phyloP scores from a whole-genome alignment of 2,329 filamentous ascomycete species.

The Calonectria naviculata region DNA sequence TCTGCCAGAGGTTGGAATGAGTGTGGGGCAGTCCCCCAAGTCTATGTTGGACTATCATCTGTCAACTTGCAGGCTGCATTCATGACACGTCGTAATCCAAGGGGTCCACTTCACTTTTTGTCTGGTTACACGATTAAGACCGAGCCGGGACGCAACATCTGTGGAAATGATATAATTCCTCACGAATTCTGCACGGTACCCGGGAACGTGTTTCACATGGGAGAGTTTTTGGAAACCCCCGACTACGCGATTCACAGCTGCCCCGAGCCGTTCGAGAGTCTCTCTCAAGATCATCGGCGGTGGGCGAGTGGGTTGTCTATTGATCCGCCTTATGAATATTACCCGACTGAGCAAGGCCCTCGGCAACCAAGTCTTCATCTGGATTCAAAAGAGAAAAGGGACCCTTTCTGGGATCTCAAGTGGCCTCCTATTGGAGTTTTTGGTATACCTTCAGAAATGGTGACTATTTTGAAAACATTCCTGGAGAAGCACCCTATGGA shows the following conservation, averaged over 20 bases:
- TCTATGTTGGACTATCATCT: not conserved
- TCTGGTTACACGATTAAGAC: not conserved
- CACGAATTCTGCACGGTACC: not conserved
- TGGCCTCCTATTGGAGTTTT: not conserved
- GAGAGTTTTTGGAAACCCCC: not conserved
- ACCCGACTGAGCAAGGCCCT: not conserved
- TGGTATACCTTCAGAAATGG: not conserved
- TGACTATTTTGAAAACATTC: not conserved
- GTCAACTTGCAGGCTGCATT: not conserved
- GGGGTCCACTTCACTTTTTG: too few species aligned
- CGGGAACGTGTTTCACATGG: not conserved
- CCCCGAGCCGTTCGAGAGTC: not conserved
- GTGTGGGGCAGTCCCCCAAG: not conserved
- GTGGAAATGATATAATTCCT: not conserved
- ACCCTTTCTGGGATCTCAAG: not conserved
- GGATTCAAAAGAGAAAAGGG: not conserved
- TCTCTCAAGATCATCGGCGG: not conserved
- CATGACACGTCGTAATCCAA: not conserved
- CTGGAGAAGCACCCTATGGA: not conserved
- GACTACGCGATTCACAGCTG: not conserved
- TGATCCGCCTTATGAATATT: not conserved
- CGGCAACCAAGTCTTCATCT: not conserved
- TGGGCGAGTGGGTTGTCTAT: not conserved
- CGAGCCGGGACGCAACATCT: not conserved
- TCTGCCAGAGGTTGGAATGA: not conserved